Base-by-base conservation (phyloP, 2,329 filamentous ascomycete genomes). In the Phyllosticta capitalensis region DNA sequence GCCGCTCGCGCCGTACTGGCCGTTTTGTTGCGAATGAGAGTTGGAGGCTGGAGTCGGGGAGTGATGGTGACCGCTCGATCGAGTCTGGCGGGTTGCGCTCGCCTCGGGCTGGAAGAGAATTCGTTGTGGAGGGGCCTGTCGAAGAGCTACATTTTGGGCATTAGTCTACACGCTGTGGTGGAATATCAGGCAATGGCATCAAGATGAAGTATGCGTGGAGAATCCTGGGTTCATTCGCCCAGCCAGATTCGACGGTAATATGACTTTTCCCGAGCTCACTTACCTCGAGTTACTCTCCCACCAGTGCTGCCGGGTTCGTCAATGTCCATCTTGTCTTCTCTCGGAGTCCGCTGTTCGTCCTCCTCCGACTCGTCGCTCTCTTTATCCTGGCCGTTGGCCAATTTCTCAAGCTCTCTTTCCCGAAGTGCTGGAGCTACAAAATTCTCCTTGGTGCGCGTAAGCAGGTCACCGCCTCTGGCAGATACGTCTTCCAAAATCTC, bases 71-170 rank as follows among this genome's bases (percentile, higher is more conserved):
- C 65, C 24, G 69, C 66, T 19, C 87, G 83, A 60, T 58, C 87
- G 82, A 7, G 81, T 83, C 65, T 85, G 81, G 63, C 89, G 81
- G 14, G 81, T 77, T 3, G 86, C 78, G 9, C 81, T 82, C 1
- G 85, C 85, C 66, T 95, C 90, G 28, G 90, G 90, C 69, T 94
- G 89, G 72, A 92, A 95, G 56, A 94, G 85, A 56, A 92, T 85
- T 63, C 90, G 81, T 69, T 92, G 90, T 0, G 90, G 87, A 26
- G 90, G 90, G n/a, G 89, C 89, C 71, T 94, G 89, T 64, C 90
- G 82, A 55, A 92, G 76, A 45, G 85, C 87, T 63, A 64, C 10
- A 38, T 38, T n/a, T 10, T n/a, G 26, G 5, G 9, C 9, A 21
- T 54, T 12, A 51, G 33, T 55, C 38, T 17, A 45, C 4, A 3